Base-by-base conservation (phyloP, 2,329 filamentous ascomycete genomes). In the Cordyceps javanica region DNA sequence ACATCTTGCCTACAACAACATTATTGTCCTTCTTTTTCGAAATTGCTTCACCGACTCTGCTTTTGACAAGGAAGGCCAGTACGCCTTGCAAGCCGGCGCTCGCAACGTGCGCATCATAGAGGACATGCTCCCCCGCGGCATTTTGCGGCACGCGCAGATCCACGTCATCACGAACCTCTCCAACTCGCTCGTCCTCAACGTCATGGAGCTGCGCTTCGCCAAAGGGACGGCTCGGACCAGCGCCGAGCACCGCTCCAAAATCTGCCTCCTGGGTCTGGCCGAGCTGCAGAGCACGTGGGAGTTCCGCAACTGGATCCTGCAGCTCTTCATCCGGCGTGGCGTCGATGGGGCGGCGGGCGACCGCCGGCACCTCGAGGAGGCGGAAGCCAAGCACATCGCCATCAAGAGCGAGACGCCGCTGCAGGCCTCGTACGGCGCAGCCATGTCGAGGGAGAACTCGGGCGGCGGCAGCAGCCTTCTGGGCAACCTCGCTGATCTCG, bases 211-310 rank as follows among this genome's bases (percentile, higher is more conserved):
- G 13, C 69, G 73, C 55, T 58, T 65, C 19, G 69, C 69, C 2
- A 62, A 60, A 5, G 72, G 72, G 5, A 73, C 73, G 3, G 69
- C 72, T 2, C 66, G 72, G 6, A 73, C 73, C n/a, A 66, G 79
- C 1, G 75, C 77, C 14, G 77, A 79, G 58, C 74, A 78, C 55
- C 69, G 77, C 26, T 75, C 76, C 0, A 73, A 78, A n/a, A 59
- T 79, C 0, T 79, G 77, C 57, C 64, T 79, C 0, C 61, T 80
- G 19, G 75, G 77, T 0, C 61, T 79, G 0, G 72, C 77, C 51
- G 77, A 80, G 59, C 62, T 79, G 9, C 77, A 78, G 57, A 75
- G 74, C 54, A 75, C 73, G 0, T 80, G 77, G 77, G 75, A 78
- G 50, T 64, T 79, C 9, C 75, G 75, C 14, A 79, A 78, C 55